These are phyloP conservation scores for Porphyrellus sp. DNA, from an alignment of 1,284 basidiomycete genomes.

Conservation along the genomic window DNA sequence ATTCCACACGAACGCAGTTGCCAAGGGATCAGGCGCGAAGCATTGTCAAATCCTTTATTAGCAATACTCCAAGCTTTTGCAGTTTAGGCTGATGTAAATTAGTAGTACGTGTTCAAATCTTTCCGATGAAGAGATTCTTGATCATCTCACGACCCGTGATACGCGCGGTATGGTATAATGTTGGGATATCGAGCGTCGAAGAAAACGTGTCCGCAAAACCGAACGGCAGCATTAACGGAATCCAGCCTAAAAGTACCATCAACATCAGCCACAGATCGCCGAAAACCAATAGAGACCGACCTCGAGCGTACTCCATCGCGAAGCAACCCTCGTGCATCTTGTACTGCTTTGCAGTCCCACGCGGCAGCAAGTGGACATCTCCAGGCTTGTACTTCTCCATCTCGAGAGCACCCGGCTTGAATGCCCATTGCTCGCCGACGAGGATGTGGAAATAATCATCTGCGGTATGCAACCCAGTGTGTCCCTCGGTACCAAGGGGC, in stretches of 20 bases:
- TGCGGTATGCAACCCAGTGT: conserved; percentile 90
- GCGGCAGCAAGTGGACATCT: conserved; percentile 77
- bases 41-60: neutral
- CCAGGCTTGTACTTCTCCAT: conserved; percentile 86
- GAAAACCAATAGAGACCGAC: conserved; percentile 42
- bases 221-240: conserved; percentile 89
- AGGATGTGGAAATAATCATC: conserved; percentile 99
- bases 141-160: conserved; percentile 85
- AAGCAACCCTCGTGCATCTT: conserved; percentile 96
- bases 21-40: neutral
- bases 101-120: conserved; percentile 55
- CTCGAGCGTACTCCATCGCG: conserved; percentile 92
- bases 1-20: neutral
- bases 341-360: conserved; percentile 92
- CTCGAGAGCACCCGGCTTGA: conserved; percentile 73
- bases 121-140: conserved; percentile 78
- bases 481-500: conserved; percentile 94
- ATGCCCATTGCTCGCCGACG: conserved; percentile 91
- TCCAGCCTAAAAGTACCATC: conserved; percentile 63
- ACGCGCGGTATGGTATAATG: conserved; percentile 76
- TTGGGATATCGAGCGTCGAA: conserved; percentile 87
- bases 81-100: neutral
- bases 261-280: neutral
- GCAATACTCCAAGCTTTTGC: neutral
- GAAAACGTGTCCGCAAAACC: conserved; percentile 84